Evolutionary conservation across 352 stramenopile genomes (phyloP).

Genomic region (Globisporangium orthogonon): DNA sequence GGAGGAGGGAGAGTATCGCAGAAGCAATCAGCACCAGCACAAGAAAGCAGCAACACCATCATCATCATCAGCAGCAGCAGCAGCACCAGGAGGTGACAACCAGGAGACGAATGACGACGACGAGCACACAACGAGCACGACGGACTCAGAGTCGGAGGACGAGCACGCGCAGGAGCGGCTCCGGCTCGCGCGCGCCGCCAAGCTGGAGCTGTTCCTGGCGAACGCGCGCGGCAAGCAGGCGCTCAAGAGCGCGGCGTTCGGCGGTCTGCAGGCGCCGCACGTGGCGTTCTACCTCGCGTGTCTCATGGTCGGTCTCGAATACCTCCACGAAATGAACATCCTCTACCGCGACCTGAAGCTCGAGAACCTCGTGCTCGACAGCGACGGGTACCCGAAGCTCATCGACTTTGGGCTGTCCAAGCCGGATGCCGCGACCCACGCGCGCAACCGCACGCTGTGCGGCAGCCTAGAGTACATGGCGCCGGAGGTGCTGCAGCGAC

Average conservation of each 20-base stretch:
- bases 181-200: not conserved
- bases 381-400: constrained; percentile 83
- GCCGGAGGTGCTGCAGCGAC: constrained; percentile 60
- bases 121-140: constrained; percentile 19
- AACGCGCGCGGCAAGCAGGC: constrained; percentile 35
- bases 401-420: constrained; percentile 81
- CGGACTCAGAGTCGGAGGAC: constrained; percentile 38
- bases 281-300: constrained; percentile 89
- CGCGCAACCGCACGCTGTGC: constrained; percentile 65
- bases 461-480: constrained; percentile 83
- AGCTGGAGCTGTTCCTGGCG: constrained; percentile 21
- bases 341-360: constrained; percentile 89
- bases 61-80: too few relatives aligned
- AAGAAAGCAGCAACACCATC: constrained; percentile 2
- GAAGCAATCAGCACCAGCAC: constrained; percentile 11
- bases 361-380: constrained; percentile 86
- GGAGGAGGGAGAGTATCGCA: constrained; percentile 9
- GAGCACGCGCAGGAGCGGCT: constrained; percentile 12
- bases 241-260: constrained; percentile 15
- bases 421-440: constrained; percentile 31
- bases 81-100: not conserved
- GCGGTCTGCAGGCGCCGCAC: constrained; percentile 45
- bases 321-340: constrained; percentile 60
- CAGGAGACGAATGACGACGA: constrained; percentile 12
- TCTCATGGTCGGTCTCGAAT: constrained; percentile 74